Percentiles rank a stretch among this genome's conserved stretches.
phyloP scores from a whole-genome alignment of 2,329 filamentous ascomycete species.

The Arthrobotrys sphaeroides region DNA sequence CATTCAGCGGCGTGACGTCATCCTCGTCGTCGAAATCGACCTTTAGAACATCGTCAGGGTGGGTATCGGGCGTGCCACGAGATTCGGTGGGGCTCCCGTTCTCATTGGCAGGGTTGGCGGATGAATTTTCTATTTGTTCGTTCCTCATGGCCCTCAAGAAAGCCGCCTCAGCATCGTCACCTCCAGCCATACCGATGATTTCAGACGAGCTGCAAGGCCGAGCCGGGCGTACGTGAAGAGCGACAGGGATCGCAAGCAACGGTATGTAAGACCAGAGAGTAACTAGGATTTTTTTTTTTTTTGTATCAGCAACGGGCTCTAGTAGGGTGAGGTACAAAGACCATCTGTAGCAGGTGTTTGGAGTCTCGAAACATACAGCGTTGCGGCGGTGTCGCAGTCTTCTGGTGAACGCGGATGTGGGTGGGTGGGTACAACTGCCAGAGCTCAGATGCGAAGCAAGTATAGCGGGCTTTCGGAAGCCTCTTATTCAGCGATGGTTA shows the following conservation, averaged over 20 bases:
- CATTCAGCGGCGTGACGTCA: conserved; percentile 21
- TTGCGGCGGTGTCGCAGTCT: conserved; percentile 19
- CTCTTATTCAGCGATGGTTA: neutral
- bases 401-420: conserved; percentile 16
- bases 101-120: conserved; percentile 32
- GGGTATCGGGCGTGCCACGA: conserved; percentile 41
- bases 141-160: conserved; percentile 50
- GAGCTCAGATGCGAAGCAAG: too few species aligned
- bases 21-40: conserved; percentile 53
- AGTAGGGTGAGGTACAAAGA: neutral
- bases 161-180: conserved; percentile 48
- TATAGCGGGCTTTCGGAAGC: neutral
- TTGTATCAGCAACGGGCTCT: neutral
- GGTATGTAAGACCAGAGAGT: neutral
- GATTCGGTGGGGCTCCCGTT: conserved; percentile 39
- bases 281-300: too few species aligned
- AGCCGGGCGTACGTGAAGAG: neutral
- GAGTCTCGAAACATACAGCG: conserved; percentile 5
- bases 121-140: conserved; percentile 42
- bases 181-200: conserved; percentile 38
- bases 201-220: conserved; percentile 26
- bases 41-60: conserved; percentile 53
- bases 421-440: neutral
- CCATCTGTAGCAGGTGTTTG: conserved; percentile 2
- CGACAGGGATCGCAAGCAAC: conserved; percentile 16